phyloP scores from a whole-genome alignment of 352 stramenopile genomes.

The Phytopythium delawarense region DNA sequence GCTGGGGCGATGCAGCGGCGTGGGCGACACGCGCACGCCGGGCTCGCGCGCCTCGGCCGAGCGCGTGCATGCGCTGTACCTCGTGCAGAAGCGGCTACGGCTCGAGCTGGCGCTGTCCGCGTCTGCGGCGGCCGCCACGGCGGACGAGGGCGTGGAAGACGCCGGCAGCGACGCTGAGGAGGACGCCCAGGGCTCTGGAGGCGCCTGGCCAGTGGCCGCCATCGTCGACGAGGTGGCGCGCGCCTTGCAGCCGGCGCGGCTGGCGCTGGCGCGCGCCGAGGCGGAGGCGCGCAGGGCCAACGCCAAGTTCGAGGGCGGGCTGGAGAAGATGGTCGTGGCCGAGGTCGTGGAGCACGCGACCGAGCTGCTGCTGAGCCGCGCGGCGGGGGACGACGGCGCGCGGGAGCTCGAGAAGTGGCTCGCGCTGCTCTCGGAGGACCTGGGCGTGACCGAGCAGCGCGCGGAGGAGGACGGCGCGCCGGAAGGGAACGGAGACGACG shows the following conservation, averaged over 20 bases:
- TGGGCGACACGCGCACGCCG: conserved; percentile 31
- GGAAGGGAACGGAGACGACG: conserved; percentile 9
- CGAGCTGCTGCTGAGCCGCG: conserved; percentile 57
- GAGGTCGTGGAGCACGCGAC: conserved; percentile 67
- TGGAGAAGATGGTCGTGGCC: conserved; percentile 37
- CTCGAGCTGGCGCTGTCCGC: conserved; percentile 28
- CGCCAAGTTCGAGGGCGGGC: conserved; percentile 16
- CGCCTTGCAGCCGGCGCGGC: conserved; percentile 27
- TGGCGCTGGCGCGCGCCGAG: conserved; percentile 19
- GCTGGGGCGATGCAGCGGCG: conserved; percentile 42
- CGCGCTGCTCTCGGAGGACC: conserved; percentile 25
- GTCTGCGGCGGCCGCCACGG: conserved; percentile 1
- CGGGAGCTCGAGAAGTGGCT: conserved; percentile 39
- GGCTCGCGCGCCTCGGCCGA: conserved; percentile 16
- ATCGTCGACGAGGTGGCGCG: conserved; percentile 30
- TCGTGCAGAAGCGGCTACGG: conserved; percentile 41
- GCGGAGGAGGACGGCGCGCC: not conserved
- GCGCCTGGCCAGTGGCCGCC: conserved; percentile 14
- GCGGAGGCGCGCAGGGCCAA: conserved; percentile 16
- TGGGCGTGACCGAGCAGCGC: conserved; percentile 5
- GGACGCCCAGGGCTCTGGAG: not conserved
- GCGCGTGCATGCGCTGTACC: conserved; percentile 40
- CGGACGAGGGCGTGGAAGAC: conserved; percentile 5
- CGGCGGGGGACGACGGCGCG: conserved; percentile 21
- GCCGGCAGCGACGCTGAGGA: conserved; percentile 6